These are phyloP conservation scores for Delphinella strobiligena DNA, from an alignment of 2,329 filamentous ascomycete species.

Conservation along the genomic window DNA sequence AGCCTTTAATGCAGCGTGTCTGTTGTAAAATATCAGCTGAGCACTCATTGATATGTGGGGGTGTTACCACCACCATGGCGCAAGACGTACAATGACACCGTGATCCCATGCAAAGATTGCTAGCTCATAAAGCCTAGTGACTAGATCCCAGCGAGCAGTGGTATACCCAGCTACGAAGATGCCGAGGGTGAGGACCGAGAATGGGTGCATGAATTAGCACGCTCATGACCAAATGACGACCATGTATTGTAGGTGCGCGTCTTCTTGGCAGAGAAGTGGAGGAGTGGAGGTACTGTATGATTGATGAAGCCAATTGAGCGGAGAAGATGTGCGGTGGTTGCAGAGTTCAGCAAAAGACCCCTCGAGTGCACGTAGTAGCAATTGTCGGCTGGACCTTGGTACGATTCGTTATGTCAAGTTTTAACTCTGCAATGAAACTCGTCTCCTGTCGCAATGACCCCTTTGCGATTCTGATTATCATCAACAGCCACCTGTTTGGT, in stretches of 20 bases:
- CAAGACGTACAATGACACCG: slow-evolving; percentile 72
- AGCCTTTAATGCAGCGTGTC: slow-evolving; percentile 78
- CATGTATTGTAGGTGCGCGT: slow-evolving; percentile 3
- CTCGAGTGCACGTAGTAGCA: too few species aligned
- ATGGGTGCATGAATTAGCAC: slow-evolving; percentile 73
- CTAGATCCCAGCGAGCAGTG: slow-evolving; percentile 96
- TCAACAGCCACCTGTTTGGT: neutral
- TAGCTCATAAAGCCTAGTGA: slow-evolving; percentile 92
- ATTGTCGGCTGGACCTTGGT: too few species aligned
- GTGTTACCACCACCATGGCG: slow-evolving; percentile 5
- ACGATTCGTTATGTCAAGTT: too few species aligned
- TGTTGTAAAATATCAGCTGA: slow-evolving; percentile 25
- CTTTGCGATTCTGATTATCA: neutral
- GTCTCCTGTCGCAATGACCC: neutral
- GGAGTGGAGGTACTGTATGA: neutral
- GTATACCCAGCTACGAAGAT: slow-evolving; percentile 99
- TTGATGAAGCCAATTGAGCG: neutral
- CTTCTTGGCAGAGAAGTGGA: slow-evolving; percentile 4
- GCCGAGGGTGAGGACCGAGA: slow-evolving; percentile 86
- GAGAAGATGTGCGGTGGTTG: neutral
- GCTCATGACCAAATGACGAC: slow-evolving; percentile 8
- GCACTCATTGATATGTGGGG: neutral
- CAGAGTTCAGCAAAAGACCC: too few species aligned
- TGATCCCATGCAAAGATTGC: slow-evolving; percentile 97
- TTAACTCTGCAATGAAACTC: too few species aligned